Base-by-base conservation (phyloP, 2,329 filamentous ascomycete genomes). In the Alternaria gaisen region DNA sequence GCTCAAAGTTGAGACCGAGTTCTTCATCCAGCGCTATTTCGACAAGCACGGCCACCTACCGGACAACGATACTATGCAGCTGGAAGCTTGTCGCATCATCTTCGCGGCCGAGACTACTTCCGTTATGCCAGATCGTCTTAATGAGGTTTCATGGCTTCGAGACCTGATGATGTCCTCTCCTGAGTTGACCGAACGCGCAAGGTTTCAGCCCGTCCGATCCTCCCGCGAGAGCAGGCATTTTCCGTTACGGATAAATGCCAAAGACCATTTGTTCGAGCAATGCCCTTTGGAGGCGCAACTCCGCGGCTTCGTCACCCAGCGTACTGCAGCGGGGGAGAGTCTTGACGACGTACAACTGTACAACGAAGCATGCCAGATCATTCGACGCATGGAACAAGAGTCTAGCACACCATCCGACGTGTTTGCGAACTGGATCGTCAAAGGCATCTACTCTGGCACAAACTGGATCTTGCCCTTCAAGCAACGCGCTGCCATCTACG, bases 1-100 rank as follows among this genome's bases (percentile, higher is more conserved):
- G 11, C 61, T 73, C 26, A 72, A 72, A 40, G 53, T 71, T 5
- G 71, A 73, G n/a, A 58, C 67, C 2, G 70, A 71, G 10, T 64
- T 62, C 43, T 68, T 65, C 28, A 68, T 69, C 10, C 72, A 72
- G 30, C 64, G 58, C 1, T 66, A 66, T 40, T 69, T 70, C n/a
- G 67, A 71, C n/a, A 63, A 56, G 1, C 58, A 58, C 3, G 64
- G 67, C 1, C 65, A 56, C 20, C 51, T 73, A n/a, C 71, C 70
- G 2, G 61, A 63, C 1, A 67, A 72, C 11, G 55, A 70, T 10
- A 60, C 58, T 5, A 71, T 73, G 43, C 71, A 72, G 43, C 61
- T 69, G 28, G 71, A 73, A 40, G 71, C 70, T 2, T 73, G 71
- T 28, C 69, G 71, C 18, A 68, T 73, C 22, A 68, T 73, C n/a